These are phyloP conservation scores for Pythium periplocum DNA, from an alignment of 352 stramenopile genomes.

Conservation along the genomic window DNA sequence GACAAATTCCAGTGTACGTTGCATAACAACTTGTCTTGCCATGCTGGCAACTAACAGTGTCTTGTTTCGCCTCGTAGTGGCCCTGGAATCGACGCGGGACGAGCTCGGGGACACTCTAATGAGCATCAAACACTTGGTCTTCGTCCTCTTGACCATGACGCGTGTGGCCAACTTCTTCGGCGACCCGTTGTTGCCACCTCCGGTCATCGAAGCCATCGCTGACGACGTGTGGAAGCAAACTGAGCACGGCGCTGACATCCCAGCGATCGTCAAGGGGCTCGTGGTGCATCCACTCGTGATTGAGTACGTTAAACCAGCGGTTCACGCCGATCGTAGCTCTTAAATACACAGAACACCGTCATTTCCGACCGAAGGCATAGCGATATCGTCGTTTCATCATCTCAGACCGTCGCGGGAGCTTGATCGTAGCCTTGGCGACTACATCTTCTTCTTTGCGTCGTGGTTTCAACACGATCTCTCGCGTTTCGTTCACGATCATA, in stretches of 20 bases:
- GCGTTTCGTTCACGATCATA: conserved; percentile 47
- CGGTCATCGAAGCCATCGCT: conserved; percentile 22
- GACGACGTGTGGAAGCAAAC: conserved; percentile 25
- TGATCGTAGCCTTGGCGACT: conserved; percentile 6
- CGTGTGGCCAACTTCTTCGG: conserved; percentile 50
- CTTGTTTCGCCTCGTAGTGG: conserved; percentile 5
- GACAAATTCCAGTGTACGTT: conserved; percentile 40
- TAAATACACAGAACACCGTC: background rate
- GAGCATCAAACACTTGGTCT: conserved; percentile 25
- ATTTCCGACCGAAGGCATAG: conserved; percentile 18
- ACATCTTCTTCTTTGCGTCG: conserved; percentile 19
- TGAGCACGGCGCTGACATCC: conserved; percentile 4
- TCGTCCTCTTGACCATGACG: conserved; percentile 40
- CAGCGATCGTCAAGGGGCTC: conserved; percentile 20
- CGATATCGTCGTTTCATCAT: conserved; percentile 54
- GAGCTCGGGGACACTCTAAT: conserved; percentile 15
- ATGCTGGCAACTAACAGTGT: background rate
- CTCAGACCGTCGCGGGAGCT: conserved; percentile 28
- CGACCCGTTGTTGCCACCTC: conserved; percentile 32
- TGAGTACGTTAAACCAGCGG: conserved; percentile 28
- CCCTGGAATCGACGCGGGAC: conserved; percentile 9
- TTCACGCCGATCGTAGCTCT: background rate
- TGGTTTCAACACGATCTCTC: conserved; percentile 29
- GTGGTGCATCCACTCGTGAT: conserved; percentile 34
- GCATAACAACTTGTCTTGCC: conserved; percentile 3